These are phyloP conservation scores for Mycena latifolia DNA, from an alignment of 768 basidiomycete genomes.

Conservation along the genomic window DNA sequence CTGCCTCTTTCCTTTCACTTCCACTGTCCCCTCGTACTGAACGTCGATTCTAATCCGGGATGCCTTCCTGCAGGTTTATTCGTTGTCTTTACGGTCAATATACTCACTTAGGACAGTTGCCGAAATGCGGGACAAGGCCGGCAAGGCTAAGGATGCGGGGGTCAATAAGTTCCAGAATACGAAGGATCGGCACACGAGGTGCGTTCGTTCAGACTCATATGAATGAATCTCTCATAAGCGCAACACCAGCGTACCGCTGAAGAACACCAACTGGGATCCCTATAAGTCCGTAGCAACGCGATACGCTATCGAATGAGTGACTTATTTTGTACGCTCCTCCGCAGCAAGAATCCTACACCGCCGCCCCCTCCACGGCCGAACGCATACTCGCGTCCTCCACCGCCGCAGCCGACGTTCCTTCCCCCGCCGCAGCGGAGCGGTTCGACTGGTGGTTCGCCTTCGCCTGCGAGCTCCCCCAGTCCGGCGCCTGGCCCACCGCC, in stretches of 20 bases:
- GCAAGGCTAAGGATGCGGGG: conserved; percentile 57
- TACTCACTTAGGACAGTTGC: conserved; percentile 1
- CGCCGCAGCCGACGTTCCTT: conserved; percentile 19
- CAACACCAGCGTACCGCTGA: conserved; percentile 62
- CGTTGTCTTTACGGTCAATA: not conserved
- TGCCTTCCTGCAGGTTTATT: not conserved
- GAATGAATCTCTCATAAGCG: not conserved
- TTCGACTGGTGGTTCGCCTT: conserved; percentile 43
- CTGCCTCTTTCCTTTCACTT: not conserved
- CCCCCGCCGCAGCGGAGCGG: conserved; percentile 40
- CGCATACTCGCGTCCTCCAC: conserved; percentile 44
- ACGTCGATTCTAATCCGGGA: not conserved
- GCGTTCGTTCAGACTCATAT: conserved; percentile 15
- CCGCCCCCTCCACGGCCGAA: conserved; percentile 55
- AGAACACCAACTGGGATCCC: conserved; percentile 75
- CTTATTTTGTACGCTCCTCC: too few species aligned
- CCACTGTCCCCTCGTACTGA: not conserved
- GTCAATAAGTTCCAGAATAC: conserved; percentile 41
- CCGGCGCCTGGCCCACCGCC: conserved; percentile 16
- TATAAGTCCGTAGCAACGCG: conserved; percentile 43
- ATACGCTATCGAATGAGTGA: not conserved
- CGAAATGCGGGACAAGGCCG: conserved; percentile 72
- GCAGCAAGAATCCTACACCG: conserved; percentile 62
- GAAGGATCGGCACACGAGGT: conserved; percentile 68
- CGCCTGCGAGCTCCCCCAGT: conserved; percentile 43